Percentiles rank a stretch among this genome's conserved stretches.
These are phyloP conservation scores for Murraya koenigii DNA, from an alignment of 345 rosid genomes.

Conservation along the genomic window DNA sequence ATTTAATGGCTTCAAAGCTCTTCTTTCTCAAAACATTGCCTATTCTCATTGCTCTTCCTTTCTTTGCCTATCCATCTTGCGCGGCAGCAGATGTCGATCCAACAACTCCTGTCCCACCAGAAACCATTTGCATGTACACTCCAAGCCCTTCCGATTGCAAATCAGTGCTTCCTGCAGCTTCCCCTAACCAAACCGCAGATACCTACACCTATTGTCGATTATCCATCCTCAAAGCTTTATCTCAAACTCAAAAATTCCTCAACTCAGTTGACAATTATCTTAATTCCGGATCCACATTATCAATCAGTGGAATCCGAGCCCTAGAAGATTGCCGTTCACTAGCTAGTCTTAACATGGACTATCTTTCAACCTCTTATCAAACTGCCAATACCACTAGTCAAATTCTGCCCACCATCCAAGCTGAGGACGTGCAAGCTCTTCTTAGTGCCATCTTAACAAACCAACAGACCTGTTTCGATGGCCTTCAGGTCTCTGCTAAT, in stretches of 20 bases:
- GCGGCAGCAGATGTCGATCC: slow-evolving; percentile 6
- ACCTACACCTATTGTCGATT: slow-evolving; percentile 33
- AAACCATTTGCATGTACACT: slow-evolving; percentile 30
- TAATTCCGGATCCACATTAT: slow-evolving; percentile 13
- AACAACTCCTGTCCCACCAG: slow-evolving; percentile 4
- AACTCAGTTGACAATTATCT: slow-evolving; percentile 25
- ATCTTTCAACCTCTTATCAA: slow-evolving; percentile 20
- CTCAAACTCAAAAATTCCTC: slow-evolving; percentile 34
- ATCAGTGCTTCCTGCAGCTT: slow-evolving; percentile 22
- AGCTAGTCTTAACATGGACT: slow-evolving; percentile 37
- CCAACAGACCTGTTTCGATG: neutral
- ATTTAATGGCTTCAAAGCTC: slow-evolving; percentile 11
- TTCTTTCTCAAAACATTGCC: neutral
- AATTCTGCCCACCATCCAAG: slow-evolving; percentile 3
- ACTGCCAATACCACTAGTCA: slow-evolving; percentile 21
- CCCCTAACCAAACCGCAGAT: slow-evolving; percentile 14
- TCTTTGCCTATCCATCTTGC: neutral
- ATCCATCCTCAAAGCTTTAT: slow-evolving; percentile 29
- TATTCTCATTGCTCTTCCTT: slow-evolving; percentile 5
- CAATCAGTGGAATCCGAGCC: slow-evolving; percentile 26
- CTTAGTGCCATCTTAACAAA: neutral
- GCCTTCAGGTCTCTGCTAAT: neutral
- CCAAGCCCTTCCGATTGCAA: slow-evolving; percentile 40
- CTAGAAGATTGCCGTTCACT: slow-evolving; percentile 41
- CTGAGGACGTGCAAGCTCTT: neutral